Evolutionary conservation across 805 yeast species (phyloP), one percentile per base, ranked within the genome.

Genomic region (Candida tallmaniae): DNA sequence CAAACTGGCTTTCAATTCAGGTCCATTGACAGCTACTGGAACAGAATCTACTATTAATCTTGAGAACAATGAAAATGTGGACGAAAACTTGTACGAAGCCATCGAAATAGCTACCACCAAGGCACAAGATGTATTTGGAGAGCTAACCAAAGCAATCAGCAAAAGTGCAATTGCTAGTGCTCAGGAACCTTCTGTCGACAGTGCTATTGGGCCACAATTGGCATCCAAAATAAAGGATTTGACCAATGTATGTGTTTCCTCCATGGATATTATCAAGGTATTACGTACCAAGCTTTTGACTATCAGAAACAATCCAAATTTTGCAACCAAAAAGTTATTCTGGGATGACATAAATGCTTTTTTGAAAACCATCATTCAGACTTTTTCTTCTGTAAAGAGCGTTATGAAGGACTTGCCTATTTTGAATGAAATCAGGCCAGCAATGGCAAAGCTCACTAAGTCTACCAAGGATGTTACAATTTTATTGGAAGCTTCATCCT

Each of bases 391-490:
- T 1, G 87, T 95, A 0, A 88, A 88, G 51, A 70, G 74, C 1
- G 80, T 94, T 2, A 82, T 90, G 76, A 73, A 76, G 35, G 96
- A 85, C 44, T 68, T 87, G 38, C 89, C 95, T 0, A 73, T 80
- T 11, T 67, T 90, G 33, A 80, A 83, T 46, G 96, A 85, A 36
- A 81, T 82, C 5, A 66, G 95, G 38, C 80, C 89, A 6, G 76
- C 84, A 5, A 73, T 90, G 59, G 85, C 95, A 0, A 75, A 78
- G 23, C 65, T 90, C 39, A 89, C 97, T 0, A 78, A 86, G 44
- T 83, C 89, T 3, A 86, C 96, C 4, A 90, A 90, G 50, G 97
- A 90, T 51, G 83, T 90, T 11, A 88, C 97, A 0, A 79, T 86
- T n/a, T 68, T 85, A 46, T 61, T 89, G 27, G 96, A 89, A 52